These are phyloP conservation scores for Leonotis leonurus DNA, from an alignment of 257 asterid genomes.

Conservation along the genomic window DNA sequence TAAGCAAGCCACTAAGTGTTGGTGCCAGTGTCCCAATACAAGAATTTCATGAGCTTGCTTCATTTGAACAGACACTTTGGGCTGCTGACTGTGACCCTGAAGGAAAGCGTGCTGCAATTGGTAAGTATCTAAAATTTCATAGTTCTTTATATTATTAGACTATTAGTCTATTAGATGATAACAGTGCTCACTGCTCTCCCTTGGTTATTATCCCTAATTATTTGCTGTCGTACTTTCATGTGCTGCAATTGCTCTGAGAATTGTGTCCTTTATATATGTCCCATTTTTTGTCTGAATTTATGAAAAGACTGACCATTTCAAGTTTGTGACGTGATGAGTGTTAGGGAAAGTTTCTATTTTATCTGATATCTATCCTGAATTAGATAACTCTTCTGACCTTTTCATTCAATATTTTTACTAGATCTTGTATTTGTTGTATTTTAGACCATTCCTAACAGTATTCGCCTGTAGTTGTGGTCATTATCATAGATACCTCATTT, in stretches of 20 bases:
- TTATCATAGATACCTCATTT: background rate
- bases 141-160: constrained; percentile 2
- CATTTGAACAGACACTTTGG: constrained; percentile 65
- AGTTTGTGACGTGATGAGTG: background rate
- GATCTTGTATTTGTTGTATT: background rate
- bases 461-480: background rate
- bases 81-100: constrained; percentile 59
- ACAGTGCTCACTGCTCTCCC: background rate
- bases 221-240: background rate
- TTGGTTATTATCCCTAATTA: background rate
- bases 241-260: constrained; percentile 4
- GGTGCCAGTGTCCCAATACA: constrained; percentile 18
- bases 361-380: background rate
- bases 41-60: constrained; percentile 34
- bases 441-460: background rate
- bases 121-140: constrained; percentile 36
- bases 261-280: background rate
- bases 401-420: background rate
- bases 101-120: constrained; percentile 54
- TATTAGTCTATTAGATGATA: no score
- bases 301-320: background rate
- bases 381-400: background rate
- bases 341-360: background rate
- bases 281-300: background rate
- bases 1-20: constrained; percentile 48